Base-by-base conservation (phyloP, 2,329 filamentous ascomycete genomes). In the Endothia cerciana region DNA sequence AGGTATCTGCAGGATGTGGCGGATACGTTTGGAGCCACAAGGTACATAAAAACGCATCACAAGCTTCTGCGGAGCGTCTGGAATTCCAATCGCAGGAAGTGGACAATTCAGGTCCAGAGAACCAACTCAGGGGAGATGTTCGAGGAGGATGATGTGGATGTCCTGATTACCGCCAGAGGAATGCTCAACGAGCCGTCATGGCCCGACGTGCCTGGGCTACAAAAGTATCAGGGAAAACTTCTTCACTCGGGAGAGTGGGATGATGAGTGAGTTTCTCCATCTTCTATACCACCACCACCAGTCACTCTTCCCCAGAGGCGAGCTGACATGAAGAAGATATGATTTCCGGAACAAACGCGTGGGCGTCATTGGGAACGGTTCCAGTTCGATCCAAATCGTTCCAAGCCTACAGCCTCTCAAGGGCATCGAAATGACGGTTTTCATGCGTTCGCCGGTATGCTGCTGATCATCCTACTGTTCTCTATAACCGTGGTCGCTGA, bases 331-430 rank as follows among this genome's bases (percentile, higher is more conserved):
- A 17, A 22, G 53, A 51, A 81, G 78, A 28, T 83, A 80, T 68
- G 79, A 84, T 70, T 82, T 83, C 60, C 75, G 70, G 51, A 77
- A 80, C 67, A 85, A 85, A 72, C 75, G 74, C 62, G 74, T 86
- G 19, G 83, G 80, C 8, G 73, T 86, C 4, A 81, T 86, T 56
- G 83, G 83, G n/a, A 82, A 81, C 63, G 83, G 83, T 15, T 82
- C 81, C 25, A 84, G 81, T 68, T 79, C 78, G 1, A 84, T 85
- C 67, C 83, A 86, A 66, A 85, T 86, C 63, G 77, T 85, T 10
- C 83, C 83, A 1, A 73, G 70, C 6, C 73, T 86, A 47, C 82
- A 83, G 69, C 80, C 80, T 66, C 49, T 79, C 1, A 74, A 79
- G 60, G 81, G 80, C 3, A 68, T 75, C 3, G 70, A 77, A 11